Evolutionary conservation across 352 stramenopile species (phyloP).

Genomic region (Phytophthora ohioensis): DNA sequence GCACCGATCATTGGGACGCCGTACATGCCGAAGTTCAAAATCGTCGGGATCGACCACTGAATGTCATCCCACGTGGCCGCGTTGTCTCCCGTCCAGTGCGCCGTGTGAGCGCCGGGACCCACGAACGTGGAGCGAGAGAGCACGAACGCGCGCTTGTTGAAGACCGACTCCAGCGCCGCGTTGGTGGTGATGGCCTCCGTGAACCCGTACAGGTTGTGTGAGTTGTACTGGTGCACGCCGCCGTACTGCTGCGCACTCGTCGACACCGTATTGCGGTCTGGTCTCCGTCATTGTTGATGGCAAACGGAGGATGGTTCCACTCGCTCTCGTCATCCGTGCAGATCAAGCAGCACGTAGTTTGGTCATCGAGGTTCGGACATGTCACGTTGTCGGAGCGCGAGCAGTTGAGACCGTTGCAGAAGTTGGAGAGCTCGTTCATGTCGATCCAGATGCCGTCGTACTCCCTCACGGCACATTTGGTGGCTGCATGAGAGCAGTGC

Average conservation of each 20-base stretch:
- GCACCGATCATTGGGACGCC: not conserved
- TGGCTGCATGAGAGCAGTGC: too few species aligned
- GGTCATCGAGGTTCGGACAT: not conserved
- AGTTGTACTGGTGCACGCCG: not conserved
- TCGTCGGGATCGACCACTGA: constrained; percentile 3
- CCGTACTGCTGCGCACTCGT: not conserved
- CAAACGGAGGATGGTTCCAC: not conserved
- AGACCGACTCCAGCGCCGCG: not conserved
- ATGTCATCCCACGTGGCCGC: constrained; percentile 2
- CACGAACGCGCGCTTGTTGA: not conserved
- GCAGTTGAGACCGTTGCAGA: constrained; percentile 2
- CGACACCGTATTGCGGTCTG: not conserved
- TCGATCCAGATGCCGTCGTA: constrained; percentile 60
- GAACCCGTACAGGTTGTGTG: constrained; percentile 5
- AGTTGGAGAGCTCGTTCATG: constrained; percentile 7
- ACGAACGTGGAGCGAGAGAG: constrained; percentile 1
- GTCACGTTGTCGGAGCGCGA: constrained; percentile 2
- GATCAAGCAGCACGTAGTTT: constrained; percentile 1
- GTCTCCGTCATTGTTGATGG: not conserved
- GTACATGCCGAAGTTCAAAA: constrained; percentile 4
- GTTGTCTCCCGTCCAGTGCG: too few species aligned
- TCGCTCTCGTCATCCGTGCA: constrained; percentile 1
- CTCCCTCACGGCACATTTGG: too few species aligned
- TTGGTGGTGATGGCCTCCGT: constrained; percentile 1
- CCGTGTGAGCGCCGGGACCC: not conserved